These are phyloP conservation scores for Calocera cornea DNA, from an alignment of 768 basidiomycete genomes.

Conservation along the genomic window DNA sequence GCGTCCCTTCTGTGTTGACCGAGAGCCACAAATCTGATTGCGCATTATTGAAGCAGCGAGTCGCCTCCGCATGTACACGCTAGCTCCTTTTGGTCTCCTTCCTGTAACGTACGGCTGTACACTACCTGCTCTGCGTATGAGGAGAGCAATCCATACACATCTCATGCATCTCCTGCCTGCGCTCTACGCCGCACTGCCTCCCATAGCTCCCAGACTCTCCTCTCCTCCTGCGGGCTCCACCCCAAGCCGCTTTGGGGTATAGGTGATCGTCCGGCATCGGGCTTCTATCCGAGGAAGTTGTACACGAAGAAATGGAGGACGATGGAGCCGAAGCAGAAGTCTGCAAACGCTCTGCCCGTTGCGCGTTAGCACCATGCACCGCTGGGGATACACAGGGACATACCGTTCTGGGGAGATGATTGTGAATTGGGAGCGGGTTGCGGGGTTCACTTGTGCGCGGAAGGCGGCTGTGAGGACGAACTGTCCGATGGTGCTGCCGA, in stretches of 20 bases:
- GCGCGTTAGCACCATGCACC: slow-evolving; percentile 3
- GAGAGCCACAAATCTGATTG: background rate
- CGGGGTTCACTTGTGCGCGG: slow-evolving; percentile 81
- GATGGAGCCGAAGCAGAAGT: slow-evolving; percentile 89
- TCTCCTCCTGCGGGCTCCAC: background rate
- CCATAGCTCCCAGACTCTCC: background rate
- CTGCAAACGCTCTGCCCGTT: slow-evolving; percentile 74
- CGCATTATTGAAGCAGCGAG: background rate
- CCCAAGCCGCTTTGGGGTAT: background rate
- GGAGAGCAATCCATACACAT: background rate
- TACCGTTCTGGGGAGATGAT: slow-evolving; percentile 88
- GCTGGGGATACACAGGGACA: slow-evolving; percentile 18
- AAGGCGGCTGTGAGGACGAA: slow-evolving; percentile 90
- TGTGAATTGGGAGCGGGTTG: slow-evolving; percentile 70
- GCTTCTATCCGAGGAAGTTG: slow-evolving; percentile 78
- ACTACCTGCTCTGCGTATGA: background rate
- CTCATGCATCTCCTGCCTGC: background rate
- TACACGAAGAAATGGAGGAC: slow-evolving; percentile 96
- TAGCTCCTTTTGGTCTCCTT: background rate
- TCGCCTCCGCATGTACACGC: background rate
- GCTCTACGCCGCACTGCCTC: too few relatives aligned
- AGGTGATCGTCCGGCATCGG: background rate
- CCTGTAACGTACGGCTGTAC: background rate
- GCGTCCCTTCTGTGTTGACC: too few relatives aligned
- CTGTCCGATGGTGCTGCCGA: slow-evolving; percentile 86